Percentiles rank a stretch among this genome's conserved stretches.
These are phyloP conservation scores for Melastoma candidum DNA, from an alignment of 441 rosid species.

Conservation along the genomic window DNA sequence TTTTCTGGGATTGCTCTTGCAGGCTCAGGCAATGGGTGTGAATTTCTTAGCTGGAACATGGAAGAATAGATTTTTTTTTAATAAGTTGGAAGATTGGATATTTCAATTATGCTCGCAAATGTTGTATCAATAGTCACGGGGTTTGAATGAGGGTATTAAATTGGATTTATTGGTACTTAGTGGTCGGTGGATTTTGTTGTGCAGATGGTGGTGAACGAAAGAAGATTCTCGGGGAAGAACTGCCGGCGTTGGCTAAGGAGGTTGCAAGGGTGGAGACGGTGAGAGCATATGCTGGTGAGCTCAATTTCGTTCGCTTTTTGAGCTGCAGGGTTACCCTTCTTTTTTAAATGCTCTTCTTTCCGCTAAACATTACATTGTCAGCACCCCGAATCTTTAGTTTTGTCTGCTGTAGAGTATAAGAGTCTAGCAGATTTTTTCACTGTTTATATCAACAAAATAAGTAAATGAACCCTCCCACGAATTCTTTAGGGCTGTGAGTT, in stretches of 20 bases:
- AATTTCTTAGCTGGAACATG: no score
- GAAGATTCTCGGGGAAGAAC: conserved; percentile 52
- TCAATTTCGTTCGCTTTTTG: conserved; percentile 9
- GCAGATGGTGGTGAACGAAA: conserved; percentile 20
- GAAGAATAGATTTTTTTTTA: no score
- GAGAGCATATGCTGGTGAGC: conserved; percentile 71
- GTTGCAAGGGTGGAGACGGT: conserved; percentile 83
- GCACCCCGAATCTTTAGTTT: no score
- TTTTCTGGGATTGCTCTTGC: no score
- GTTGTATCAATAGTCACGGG: not conserved
- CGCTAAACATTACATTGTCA: not conserved
- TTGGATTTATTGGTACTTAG: not conserved
- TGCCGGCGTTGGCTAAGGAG: conserved; percentile 73
- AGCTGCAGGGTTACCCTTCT: not conserved
- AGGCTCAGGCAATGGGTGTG: no score
- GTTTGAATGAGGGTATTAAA: not conserved
- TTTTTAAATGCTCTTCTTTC: not conserved
- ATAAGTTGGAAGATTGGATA: no score
- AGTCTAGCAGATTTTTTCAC: no score
- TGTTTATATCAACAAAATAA: no score
- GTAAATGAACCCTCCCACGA: no score
- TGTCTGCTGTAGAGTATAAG: no score
- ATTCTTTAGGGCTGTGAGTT: no score
- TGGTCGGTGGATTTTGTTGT: conserved; percentile 3
- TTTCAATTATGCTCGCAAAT: no score